Conservation (phyloP, 1,284 basidiomycete genomes). For the Waitea zeae region DNA sequence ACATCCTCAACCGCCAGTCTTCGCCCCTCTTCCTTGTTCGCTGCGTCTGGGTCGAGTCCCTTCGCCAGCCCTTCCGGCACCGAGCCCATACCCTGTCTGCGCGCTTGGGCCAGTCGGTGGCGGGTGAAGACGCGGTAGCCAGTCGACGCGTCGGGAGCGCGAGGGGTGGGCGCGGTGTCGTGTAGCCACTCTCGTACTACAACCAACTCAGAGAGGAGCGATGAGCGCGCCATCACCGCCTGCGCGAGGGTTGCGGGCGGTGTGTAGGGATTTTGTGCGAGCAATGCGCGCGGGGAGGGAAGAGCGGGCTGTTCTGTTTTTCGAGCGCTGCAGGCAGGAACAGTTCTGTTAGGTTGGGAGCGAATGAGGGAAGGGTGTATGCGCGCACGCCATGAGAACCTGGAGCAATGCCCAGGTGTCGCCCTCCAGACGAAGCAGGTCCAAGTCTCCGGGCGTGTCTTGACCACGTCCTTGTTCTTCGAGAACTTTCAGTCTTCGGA, state of each 20-base stretch:
- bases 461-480: conserved; percentile 21
- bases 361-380: conserved; percentile 2
- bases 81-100: conserved; percentile 28
- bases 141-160: conserved; percentile 48
- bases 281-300: conserved; percentile 30
- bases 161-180: conserved; percentile 40
- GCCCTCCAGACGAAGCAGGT: conserved; percentile 51
- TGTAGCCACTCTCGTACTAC: conserved; percentile 74
- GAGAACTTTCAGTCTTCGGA: conserved; percentile 28
- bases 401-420: conserved; percentile 74
- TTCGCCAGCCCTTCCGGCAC: conserved; percentile 35
- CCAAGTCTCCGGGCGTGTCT: conserved; percentile 27
- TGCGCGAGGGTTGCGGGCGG: conserved; percentile 60
- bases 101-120: conserved; percentile 44
- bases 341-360: conserved; percentile 7
- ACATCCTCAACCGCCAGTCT: conserved; percentile 55
- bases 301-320: conserved; percentile 32
- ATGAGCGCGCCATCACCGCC: conserved; percentile 42
- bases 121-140: conserved; percentile 77
- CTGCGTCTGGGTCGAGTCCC: conserved; percentile 63
- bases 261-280: conserved; percentile 58
- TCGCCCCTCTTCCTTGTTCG: conserved; percentile 32
- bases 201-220: conserved; percentile 48
- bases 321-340: conserved; percentile 28
- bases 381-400: conserved; percentile 50